Percentiles rank a stretch among this genome's conserved stretches.
Evolutionary conservation across 1,139 yeast species (phyloP).

Genomic region (Protomyces inundatus): DNA sequence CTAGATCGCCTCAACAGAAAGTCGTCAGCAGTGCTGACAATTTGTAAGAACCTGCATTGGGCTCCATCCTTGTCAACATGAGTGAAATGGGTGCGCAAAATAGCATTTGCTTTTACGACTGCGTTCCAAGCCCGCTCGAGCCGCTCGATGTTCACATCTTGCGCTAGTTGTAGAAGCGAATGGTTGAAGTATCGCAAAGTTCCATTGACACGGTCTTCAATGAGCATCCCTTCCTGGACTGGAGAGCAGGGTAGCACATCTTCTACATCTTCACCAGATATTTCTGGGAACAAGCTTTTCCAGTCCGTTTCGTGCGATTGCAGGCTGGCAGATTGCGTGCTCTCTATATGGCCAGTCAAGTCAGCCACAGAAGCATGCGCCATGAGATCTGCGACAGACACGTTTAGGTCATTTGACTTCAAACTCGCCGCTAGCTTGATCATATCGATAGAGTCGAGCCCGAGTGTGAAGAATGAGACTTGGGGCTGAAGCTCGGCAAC

Average conservation of each 20-base stretch:
- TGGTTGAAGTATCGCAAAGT: conserved; percentile 30
- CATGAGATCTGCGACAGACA: conserved; percentile 30
- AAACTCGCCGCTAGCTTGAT: conserved; percentile 31
- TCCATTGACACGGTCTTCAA: conserved; percentile 3
- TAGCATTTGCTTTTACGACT: conserved; percentile 26
- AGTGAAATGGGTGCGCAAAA: conserved; percentile 28
- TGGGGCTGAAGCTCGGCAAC: background rate
- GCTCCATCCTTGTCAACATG: conserved; percentile 1
- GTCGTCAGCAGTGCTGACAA: background rate
- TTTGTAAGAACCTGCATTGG: background rate
- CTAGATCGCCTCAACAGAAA: too few species aligned
- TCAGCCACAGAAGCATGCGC: conserved; percentile 27
- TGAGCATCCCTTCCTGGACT: conserved; percentile 33
- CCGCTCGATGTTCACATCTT: conserved; percentile 21
- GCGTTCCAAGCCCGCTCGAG: conserved; percentile 30
- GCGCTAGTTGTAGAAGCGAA: conserved; percentile 27
- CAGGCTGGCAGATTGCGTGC: background rate
- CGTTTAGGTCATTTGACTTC: background rate
- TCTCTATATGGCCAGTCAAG: conserved; percentile 1
- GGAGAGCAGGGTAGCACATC: conserved; percentile 32
- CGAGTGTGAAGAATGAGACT: conserved; percentile 31
- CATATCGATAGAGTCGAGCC: conserved; percentile 34
- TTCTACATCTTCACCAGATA: conserved; percentile 2
- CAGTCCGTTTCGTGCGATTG: background rate
- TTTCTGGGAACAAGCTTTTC: background rate